These are phyloP conservation scores for Darksidea phi DNA, from an alignment of 495 filamentous ascomycete species.

Conservation along the genomic window DNA sequence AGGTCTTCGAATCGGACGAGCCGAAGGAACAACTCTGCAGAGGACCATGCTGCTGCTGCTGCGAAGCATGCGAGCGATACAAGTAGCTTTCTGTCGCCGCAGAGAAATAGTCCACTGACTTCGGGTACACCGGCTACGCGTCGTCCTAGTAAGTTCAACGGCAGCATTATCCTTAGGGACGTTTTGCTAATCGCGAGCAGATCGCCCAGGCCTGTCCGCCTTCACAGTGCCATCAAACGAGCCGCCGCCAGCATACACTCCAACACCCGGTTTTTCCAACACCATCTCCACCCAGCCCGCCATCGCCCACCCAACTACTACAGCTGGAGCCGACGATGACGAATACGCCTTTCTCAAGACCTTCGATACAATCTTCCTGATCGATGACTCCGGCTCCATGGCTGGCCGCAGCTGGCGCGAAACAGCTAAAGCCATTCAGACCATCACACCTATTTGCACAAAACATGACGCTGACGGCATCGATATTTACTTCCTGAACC, in stretches of 20 bases:
- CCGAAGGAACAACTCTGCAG: neutral
- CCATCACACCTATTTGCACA: slow-evolving; percentile 84
- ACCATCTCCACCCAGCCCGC: slow-evolving; percentile 18
- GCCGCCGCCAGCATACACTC: slow-evolving; percentile 51
- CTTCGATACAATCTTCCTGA: slow-evolving; percentile 91
- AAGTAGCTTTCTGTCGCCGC: slow-evolving; percentile 9
- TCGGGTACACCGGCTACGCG: slow-evolving; percentile 36
- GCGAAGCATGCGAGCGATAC: neutral
- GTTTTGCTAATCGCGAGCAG: slow-evolving; percentile 27
- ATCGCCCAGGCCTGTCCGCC: slow-evolving; percentile 43
- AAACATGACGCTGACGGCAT: slow-evolving; percentile 84
- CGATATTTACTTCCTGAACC: slow-evolving; percentile 91
- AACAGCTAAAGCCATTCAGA: slow-evolving; percentile 65
- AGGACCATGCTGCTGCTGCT: neutral
- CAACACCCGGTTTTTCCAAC: slow-evolving; percentile 11
- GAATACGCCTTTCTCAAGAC: slow-evolving; percentile 76
- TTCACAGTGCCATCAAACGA: slow-evolving; percentile 45
- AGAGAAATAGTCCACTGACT: slow-evolving; percentile 21
- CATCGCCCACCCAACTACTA: slow-evolving; percentile 24
- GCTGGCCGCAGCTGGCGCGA: slow-evolving; percentile 73
- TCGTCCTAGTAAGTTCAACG: slow-evolving; percentile 37
- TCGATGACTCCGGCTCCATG: slow-evolving; percentile 94
- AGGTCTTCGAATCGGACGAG: slow-evolving; percentile 11
- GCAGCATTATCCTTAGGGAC: slow-evolving; percentile 4
- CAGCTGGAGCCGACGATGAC: slow-evolving; percentile 50